Conservation (phyloP, 495 filamentous ascomycete genomes). For the Penicillium cataractarum region DNA sequence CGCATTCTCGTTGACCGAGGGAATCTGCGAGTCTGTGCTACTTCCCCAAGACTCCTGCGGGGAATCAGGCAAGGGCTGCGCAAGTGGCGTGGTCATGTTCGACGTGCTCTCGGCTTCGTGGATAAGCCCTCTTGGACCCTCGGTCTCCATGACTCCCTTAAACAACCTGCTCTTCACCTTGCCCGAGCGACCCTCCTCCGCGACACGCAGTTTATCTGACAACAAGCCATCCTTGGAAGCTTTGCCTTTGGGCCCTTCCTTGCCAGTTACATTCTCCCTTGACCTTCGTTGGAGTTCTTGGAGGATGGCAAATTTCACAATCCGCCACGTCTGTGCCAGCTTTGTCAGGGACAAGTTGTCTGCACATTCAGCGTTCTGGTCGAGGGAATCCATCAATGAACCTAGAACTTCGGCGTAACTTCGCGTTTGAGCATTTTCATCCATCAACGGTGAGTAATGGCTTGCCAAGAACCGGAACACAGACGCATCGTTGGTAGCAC, state of each 20-base stretch:
- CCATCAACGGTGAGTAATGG: constrained; percentile 55
- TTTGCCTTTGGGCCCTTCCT: constrained; percentile 32
- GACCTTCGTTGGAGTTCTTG: constrained; percentile 62
- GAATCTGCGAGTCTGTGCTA: constrained; percentile 35
- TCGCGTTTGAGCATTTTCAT: constrained; percentile 21
- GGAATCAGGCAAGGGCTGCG: constrained; percentile 63
- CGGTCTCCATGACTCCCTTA: constrained; percentile 48
- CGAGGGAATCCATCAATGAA: constrained; percentile 56
- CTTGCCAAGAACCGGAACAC: constrained; percentile 62
- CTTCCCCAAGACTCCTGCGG: constrained; percentile 38
- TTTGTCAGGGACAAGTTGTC: constrained; percentile 62
- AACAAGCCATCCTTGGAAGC: constrained; percentile 40
- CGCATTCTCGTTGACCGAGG: constrained; percentile 37
- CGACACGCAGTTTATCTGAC: constrained; percentile 26
- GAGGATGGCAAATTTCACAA: constrained; percentile 63
- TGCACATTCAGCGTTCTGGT: constrained; percentile 64
- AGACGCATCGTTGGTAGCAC: constrained; percentile 51
- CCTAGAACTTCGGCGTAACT: constrained; percentile 45
- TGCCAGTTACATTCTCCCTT: constrained; percentile 51
- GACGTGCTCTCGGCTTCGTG: constrained; percentile 70
- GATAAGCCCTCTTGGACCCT: constrained; percentile 34
- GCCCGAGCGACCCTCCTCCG: constrained; percentile 43
- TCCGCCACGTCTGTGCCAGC: constrained; percentile 75
- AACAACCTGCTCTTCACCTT: constrained; percentile 49
- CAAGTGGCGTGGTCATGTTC: constrained; percentile 78